Conservation (phyloP, 2,329 filamentous ascomycete genomes). For the Cordyceps tenuipes region DNA sequence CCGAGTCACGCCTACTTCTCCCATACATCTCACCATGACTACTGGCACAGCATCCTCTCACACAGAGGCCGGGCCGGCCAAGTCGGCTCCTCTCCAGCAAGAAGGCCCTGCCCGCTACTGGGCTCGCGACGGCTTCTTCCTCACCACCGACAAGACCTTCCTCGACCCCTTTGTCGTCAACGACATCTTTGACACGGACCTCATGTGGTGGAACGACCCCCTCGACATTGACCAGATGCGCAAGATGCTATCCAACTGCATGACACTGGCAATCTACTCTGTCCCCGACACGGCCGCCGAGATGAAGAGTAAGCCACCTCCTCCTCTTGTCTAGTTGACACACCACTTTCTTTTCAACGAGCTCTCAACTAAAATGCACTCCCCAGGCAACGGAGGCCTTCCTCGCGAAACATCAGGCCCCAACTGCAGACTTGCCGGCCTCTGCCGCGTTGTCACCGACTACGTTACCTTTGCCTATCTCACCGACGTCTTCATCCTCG, state of each 20-base stretch:
- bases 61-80: slow-evolving; percentile 5
- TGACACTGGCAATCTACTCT: slow-evolving; percentile 52
- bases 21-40: slow-evolving; percentile 5
- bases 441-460: slow-evolving; percentile 57
- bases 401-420: slow-evolving; percentile 23
- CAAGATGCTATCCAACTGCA: slow-evolving; percentile 46
- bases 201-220: slow-evolving; percentile 53
- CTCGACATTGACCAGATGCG: slow-evolving; percentile 40
- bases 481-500: slow-evolving; percentile 59
- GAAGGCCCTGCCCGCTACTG: slow-evolving; percentile 33
- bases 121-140: slow-evolving; percentile 46
- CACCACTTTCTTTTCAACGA: no score
- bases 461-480: slow-evolving; percentile 58
- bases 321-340: no score
- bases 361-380: no score
- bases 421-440: slow-evolving; percentile 29
- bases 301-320: slow-evolving; percentile 27
- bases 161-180: slow-evolving; percentile 48
- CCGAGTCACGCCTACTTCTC: not conserved
- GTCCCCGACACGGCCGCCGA: slow-evolving; percentile 30
- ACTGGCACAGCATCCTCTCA: slow-evolving; percentile 4
- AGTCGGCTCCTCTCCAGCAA: slow-evolving; percentile 14
- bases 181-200: slow-evolving; percentile 45
- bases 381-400: slow-evolving; percentile 23
- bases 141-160: slow-evolving; percentile 52